Conservation (phyloP, 495 filamentous ascomycete genomes). For the Amphirosellinia nigrospora region DNA sequence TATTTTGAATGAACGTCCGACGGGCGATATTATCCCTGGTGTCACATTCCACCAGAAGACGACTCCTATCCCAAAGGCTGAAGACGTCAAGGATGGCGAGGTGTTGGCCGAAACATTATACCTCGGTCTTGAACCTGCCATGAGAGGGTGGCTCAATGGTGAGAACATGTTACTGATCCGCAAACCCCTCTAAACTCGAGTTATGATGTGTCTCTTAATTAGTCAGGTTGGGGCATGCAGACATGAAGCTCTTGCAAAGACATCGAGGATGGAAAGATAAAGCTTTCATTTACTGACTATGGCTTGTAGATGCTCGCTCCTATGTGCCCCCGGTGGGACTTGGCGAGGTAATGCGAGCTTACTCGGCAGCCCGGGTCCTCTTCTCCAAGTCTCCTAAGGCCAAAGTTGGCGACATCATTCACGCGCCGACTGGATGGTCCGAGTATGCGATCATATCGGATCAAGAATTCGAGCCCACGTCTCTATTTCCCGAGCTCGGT, state of each 20-base stretch:
- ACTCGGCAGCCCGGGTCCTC: slow-evolving; percentile 45
- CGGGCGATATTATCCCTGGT: neutral
- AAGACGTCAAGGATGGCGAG: slow-evolving; percentile 5
- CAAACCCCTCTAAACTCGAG: neutral
- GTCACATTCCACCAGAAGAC: neutral
- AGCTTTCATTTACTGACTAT: neutral
- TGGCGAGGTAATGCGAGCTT: neutral
- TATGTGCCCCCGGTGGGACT: neutral
- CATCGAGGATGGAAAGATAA: neutral
- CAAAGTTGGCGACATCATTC: slow-evolving; percentile 59
- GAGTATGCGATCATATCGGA: slow-evolving; percentile 61
- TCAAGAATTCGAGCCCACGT: neutral
- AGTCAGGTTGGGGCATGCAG: neutral
- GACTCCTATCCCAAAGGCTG: neutral
- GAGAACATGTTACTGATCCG: neutral
- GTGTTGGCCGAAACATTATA: slow-evolving; percentile 4
- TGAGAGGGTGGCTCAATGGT: slow-evolving; percentile 3
- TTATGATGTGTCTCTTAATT: neutral
- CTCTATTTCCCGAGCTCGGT: neutral
- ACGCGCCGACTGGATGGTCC: slow-evolving; percentile 62
- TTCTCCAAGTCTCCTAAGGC: slow-evolving; percentile 51
- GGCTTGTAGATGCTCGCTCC: neutral
- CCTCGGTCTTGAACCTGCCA: slow-evolving; percentile 1
- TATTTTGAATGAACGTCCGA: neutral
- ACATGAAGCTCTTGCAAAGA: neutral